These are phyloP conservation scores for Pyrrhoderma lamaoense DNA, from an alignment of 1,284 basidiomycete genomes.

Conservation along the genomic window DNA sequence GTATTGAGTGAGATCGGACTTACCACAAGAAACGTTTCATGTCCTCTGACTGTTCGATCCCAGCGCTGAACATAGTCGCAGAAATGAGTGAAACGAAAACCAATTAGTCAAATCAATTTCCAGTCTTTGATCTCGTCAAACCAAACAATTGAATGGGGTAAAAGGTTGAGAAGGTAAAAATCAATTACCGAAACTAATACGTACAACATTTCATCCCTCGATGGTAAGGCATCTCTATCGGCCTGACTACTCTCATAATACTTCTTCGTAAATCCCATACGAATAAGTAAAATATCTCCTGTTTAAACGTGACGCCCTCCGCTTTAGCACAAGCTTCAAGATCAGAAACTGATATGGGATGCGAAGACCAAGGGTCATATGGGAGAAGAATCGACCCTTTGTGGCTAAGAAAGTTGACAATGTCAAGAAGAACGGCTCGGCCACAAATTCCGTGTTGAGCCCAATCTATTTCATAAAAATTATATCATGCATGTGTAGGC, in stretches of 20 bases:
- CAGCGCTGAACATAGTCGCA: slow-evolving; percentile 47
- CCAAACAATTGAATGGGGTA: slow-evolving; percentile 1
- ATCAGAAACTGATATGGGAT: slow-evolving; percentile 47
- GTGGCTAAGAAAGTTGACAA: slow-evolving; percentile 46
- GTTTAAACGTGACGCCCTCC: slow-evolving; percentile 51
- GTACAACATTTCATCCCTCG: slow-evolving; percentile 44
- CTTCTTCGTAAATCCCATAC: slow-evolving; percentile 61
- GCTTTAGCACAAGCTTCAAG: slow-evolving; percentile 55
- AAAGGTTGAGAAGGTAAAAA: slow-evolving; percentile 13
- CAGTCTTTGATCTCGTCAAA: no score
- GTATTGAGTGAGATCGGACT: slow-evolving; percentile 14
- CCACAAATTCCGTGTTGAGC: slow-evolving; percentile 69
- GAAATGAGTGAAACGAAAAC: no score
- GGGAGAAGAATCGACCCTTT: slow-evolving; percentile 35
- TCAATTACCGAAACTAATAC: slow-evolving; percentile 21
- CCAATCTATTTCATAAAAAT: slow-evolving; percentile 42
- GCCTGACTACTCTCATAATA: slow-evolving; percentile 40
- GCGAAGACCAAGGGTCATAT: slow-evolving; percentile 60
- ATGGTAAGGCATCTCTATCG: slow-evolving; percentile 40
- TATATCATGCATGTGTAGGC: background rate
- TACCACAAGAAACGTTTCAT: slow-evolving; percentile 68
- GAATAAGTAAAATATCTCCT: slow-evolving; percentile 55
- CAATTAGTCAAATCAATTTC: no score
- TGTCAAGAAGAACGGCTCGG: slow-evolving; percentile 60
- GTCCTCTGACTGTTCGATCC: slow-evolving; percentile 62